These are phyloP conservation scores for Psilocybe subaeruginosa DNA, from an alignment of 768 basidiomycete genomes.

Conservation along the genomic window DNA sequence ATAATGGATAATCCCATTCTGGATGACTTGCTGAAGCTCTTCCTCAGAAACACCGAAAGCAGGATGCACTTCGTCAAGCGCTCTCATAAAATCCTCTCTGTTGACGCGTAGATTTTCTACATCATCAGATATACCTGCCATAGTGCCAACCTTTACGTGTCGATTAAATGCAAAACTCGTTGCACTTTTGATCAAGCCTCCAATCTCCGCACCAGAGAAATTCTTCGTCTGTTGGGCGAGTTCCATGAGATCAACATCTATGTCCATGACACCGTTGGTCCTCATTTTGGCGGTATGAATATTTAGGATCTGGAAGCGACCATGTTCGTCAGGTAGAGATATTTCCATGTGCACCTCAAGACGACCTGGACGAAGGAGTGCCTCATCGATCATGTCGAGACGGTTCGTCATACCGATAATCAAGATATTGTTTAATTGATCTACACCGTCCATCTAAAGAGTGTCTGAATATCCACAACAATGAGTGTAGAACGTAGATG, in stretches of 20 bases:
- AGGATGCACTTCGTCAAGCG: conserved; percentile 92
- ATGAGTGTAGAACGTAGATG: neutral
- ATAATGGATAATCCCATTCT: conserved; percentile 96
- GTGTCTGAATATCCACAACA: neutral
- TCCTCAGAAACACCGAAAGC: conserved; percentile 98
- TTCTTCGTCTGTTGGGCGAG: conserved; percentile 90
- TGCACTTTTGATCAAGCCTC: conserved; percentile 95
- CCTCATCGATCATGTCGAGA: conserved; percentile 98
- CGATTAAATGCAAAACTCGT: conserved; percentile 98
- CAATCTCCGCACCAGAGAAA: conserved; percentile 96
- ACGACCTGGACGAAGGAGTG: conserved; percentile 94
- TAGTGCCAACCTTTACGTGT: conserved; percentile 96
- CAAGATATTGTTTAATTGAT: conserved; percentile 97
- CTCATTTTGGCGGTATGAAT: conserved; percentile 98
- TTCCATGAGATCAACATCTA: conserved; percentile 81
- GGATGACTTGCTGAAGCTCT: conserved; percentile 89
- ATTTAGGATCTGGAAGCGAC: conserved; percentile 89
- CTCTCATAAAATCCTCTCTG: conserved; percentile 83
- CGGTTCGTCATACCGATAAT: conserved; percentile 99
- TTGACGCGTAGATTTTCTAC: conserved; percentile 92
- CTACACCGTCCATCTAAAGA: conserved; percentile 95
- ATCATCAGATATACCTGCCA: conserved; percentile 96
- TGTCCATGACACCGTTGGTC: conserved; percentile 85
- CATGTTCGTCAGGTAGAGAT: conserved; percentile 92
- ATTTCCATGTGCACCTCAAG: conserved; percentile 99